Evolutionary conservation across 2,329 filamentous ascomycete genomes (phyloP).

Genomic region (Pseudogymnoascus sp.): DNA sequence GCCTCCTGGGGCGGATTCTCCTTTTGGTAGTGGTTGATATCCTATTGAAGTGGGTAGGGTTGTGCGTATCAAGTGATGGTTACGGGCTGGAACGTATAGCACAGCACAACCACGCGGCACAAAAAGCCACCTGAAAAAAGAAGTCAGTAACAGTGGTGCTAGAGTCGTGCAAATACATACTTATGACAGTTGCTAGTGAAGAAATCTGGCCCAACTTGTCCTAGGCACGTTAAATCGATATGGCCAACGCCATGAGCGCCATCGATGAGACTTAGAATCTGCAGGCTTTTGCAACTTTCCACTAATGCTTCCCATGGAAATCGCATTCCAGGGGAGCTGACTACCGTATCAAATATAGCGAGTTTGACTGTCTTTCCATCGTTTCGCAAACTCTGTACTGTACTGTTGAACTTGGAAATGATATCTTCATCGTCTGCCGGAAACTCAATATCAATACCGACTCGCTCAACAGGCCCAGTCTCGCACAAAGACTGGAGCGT

Average conservation of each 20-base stretch:
- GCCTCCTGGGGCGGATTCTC: conserved; percentile 26
- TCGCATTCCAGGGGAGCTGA: conserved; percentile 66
- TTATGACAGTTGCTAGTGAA: conserved; percentile 84
- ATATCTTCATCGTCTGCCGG: conserved; percentile 64
- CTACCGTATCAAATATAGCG: conserved; percentile 73
- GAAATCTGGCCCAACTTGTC: conserved; percentile 66
- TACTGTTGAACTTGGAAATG: conserved; percentile 47
- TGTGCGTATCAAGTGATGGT: background rate
- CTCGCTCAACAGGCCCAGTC: conserved; percentile 9
- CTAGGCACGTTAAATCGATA: conserved; percentile 61
- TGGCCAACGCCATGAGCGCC: conserved; percentile 74
- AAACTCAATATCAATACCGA: conserved; percentile 49
- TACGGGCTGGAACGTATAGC: background rate
- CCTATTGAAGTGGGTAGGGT: background rate
- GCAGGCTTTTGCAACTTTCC: conserved; percentile 53
- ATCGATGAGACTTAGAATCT: conserved; percentile 67
- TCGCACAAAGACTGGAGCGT: conserved; percentile 45
- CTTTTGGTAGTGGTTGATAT: conserved; percentile 32
- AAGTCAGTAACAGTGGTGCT: background rate
- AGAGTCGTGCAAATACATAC: conserved; percentile 42
- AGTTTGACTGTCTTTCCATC: conserved; percentile 57
- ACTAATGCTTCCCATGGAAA: conserved; percentile 68
- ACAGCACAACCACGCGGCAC: background rate
- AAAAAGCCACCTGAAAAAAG: background rate
- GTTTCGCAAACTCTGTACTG: conserved; percentile 41